Base-by-base conservation (phyloP, 2,329 filamentous ascomycete species). In the Neonectria magnoliae region DNA sequence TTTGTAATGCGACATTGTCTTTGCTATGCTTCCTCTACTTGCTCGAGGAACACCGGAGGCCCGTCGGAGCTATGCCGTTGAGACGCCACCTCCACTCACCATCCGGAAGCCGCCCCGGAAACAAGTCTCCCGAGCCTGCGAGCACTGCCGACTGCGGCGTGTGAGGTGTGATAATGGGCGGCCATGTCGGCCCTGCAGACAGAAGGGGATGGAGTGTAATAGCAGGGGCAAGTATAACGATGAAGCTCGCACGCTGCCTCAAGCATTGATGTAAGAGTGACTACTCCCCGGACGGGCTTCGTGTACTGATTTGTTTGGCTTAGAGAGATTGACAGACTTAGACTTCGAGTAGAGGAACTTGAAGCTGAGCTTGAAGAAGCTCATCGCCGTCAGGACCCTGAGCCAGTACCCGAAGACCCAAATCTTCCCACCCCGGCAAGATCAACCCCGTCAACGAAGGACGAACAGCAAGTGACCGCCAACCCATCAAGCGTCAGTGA, bases 321-420 rank as follows among this genome's bases (percentile, higher is more conserved):
- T 29, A 71, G 69, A 44, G 79, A 80, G 56, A 78, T 81, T 52
- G 76, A 79, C 42, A 75, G 74, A 5, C 63, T 82, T 18, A 75
- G 75, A 50, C 60, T 72, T 36, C 73, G 71, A 9, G 57, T 75
- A 16, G 62, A 67, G 27, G 74, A 81, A 47, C 70, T 82, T 10
- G 71, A 78, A 53, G 58, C 57, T 20, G 68, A 77, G 47, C 48
- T 63, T 11, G 57, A 60, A 42, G 41, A 62, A 25, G 20, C 47
- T 18, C 50, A 20, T 20, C 38, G 22, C 27, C 25, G 38, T 18
- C 45, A 29, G 1, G 45, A 10, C 10, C 45, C 54, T 4, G 5
- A 9, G 8, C 10, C 45, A 3, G 38, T 47, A 4, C 76, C 5
- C n/a, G 22, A 48, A 20, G 45, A 77, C 82, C 14, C 58, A 29